Conservation (phyloP, 2,329 filamentous ascomycete genomes). For the Septoria linicola region DNA sequence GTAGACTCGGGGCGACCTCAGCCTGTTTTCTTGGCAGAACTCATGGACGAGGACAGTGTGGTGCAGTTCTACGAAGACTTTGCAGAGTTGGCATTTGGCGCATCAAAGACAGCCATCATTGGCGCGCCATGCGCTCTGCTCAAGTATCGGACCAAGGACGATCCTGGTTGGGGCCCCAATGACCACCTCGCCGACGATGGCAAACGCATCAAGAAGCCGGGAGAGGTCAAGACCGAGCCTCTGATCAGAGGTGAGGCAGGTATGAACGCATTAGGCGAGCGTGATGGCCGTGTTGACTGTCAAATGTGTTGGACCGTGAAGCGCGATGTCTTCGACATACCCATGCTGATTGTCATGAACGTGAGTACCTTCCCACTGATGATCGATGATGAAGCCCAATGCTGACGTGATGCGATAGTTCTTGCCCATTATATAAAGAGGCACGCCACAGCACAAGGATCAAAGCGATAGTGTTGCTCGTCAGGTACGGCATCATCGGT, state of each 20-base stretch:
- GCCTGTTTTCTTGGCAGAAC: slow-evolving; percentile 85
- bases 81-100: slow-evolving; percentile 85
- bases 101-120: slow-evolving; percentile 80
- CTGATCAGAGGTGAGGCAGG: slow-evolving; percentile 65
- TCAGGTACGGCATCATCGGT: slow-evolving; percentile 3
- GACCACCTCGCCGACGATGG: slow-evolving; percentile 48
- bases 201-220: slow-evolving; percentile 31
- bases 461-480: not conserved
- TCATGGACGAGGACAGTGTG: slow-evolving; percentile 90
- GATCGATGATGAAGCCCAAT: not conserved
- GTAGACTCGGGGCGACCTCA: slow-evolving; percentile 53
- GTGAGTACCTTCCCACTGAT: slow-evolving; percentile 58
- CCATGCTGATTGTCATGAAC: slow-evolving; percentile 97
- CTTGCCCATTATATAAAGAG: slow-evolving; percentile 25
- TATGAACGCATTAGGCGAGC: slow-evolving; percentile 74
- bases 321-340: slow-evolving; percentile 95
- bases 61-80: slow-evolving; percentile 97
- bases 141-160: slow-evolving; percentile 79
- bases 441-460: not conserved
- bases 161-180: slow-evolving; percentile 43
- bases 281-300: slow-evolving; percentile 89
- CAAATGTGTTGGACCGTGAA: slow-evolving; percentile 97
- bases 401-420: slow-evolving; percentile 22
- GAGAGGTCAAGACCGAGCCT: slow-evolving; percentile 29
- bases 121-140: slow-evolving; percentile 75